phyloP scores from a whole-genome alignment of 169 alveolate genomes.

The Blepharisma undulans region DNA sequence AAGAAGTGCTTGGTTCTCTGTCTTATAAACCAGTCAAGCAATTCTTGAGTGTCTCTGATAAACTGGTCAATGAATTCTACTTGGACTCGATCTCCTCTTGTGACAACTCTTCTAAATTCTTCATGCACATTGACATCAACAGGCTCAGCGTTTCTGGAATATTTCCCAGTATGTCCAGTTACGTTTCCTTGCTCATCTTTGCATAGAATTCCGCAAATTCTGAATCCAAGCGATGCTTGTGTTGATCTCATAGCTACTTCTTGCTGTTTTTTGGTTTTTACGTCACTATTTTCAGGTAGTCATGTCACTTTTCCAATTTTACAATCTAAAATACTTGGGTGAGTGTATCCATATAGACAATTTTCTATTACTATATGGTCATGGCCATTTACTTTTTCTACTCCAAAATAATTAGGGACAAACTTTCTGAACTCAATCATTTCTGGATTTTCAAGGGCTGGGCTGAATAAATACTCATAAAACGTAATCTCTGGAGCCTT shows the following conservation, averaged over 20 bases:
- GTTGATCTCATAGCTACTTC: background rate
- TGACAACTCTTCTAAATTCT: conserved; percentile 19
- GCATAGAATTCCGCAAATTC: background rate
- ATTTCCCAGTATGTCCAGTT: background rate
- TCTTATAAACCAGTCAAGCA: conserved; percentile 6
- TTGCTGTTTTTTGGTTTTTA: background rate
- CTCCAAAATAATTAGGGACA: conserved; percentile 31
- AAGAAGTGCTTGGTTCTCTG: background rate
- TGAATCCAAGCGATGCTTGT: background rate
- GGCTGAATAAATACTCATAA: background rate
- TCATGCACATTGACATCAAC: conserved; percentile 13
- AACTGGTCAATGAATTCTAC: conserved; percentile 18
- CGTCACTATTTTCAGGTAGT: background rate
- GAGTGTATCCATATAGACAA: background rate
- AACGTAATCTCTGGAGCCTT: background rate
- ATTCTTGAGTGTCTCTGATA: conserved; percentile 4
- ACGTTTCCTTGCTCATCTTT: conserved; percentile 11
- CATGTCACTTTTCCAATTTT: conserved; percentile 29
- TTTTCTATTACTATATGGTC: conserved; percentile 24
- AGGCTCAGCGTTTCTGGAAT: background rate
- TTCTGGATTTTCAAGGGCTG: background rate
- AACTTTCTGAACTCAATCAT: background rate
- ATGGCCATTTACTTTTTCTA: background rate
- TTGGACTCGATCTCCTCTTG: background rate
- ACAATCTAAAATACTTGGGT: conserved; percentile 21